Conservation (phyloP, 805 yeast species). For the Lachancea nothofagi region DNA sequence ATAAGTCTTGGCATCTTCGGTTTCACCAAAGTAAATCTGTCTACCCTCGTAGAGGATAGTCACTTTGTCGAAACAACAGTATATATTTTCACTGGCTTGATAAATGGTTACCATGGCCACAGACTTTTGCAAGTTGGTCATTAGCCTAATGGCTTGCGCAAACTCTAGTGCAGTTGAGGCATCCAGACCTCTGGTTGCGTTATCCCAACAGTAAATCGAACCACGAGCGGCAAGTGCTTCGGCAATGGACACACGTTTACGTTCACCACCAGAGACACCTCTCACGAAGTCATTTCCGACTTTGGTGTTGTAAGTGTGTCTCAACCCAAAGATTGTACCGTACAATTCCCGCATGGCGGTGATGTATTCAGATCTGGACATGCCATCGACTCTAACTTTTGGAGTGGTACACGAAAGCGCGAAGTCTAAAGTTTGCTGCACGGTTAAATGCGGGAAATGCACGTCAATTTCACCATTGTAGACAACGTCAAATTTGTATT, state of each 20-base stretch:
- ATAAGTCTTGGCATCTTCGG: conserved; percentile 42
- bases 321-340: conserved; percentile 45
- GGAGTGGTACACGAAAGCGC: conserved; percentile 71
- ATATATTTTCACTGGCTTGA: conserved; percentile 56
- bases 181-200: conserved; percentile 74
- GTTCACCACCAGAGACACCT: conserved; percentile 73
- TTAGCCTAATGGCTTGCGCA: conserved; percentile 50
- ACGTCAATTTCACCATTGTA: conserved; percentile 61
- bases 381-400: conserved; percentile 41
- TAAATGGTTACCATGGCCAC: conserved; percentile 57
- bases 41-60: conserved; percentile 47
- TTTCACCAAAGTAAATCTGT: conserved; percentile 54
- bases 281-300: conserved; percentile 54
- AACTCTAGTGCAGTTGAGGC: conserved; percentile 71
- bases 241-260: conserved; percentile 69
- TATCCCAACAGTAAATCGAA: conserved; percentile 59
- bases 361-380: conserved; percentile 45
- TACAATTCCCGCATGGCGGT: conserved; percentile 35
- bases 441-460: conserved; percentile 74
- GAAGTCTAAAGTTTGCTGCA: conserved; percentile 63
- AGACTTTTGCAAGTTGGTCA: conserved; percentile 44
- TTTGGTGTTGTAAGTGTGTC: conserved; percentile 48
- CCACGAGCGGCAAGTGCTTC: conserved; percentile 60
- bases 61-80: conserved; percentile 49
- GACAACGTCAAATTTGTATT: conserved; percentile 51